Evolutionary conservation across 225 moss, liverwort and hornwort species (phyloP).

Genomic region (Straminergon stramineum): DNA sequence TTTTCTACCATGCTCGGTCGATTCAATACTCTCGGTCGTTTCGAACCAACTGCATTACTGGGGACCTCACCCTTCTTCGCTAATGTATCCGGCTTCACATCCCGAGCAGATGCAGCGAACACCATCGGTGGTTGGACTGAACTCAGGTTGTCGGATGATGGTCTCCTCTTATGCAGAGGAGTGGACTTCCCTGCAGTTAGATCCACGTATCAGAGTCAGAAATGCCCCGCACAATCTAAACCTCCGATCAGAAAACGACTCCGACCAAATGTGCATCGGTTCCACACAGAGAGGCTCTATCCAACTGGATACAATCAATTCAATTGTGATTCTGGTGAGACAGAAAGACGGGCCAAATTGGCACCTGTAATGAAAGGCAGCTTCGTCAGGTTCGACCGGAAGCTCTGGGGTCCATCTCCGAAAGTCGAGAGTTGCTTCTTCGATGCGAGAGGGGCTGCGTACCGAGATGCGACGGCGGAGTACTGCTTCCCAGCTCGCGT

Average conservation of each 20-base stretch:
- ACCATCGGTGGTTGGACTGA: conserved; percentile 13
- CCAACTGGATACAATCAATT: neutral
- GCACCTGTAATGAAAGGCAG: conserved; percentile 41
- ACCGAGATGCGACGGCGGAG: conserved; percentile 36
- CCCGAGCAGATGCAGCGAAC: conserved; percentile 18
- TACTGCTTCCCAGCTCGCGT: conserved; percentile 28
- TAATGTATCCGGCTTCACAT: neutral
- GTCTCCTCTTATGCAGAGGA: conserved; percentile 11
- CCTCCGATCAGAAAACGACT: neutral
- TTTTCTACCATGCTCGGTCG: conserved; percentile 7
- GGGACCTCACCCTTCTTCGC: neutral
- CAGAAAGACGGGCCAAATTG: too few relatives aligned
- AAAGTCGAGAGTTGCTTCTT: conserved; percentile 4
- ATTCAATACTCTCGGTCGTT: conserved; percentile 11
- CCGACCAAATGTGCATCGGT: neutral
- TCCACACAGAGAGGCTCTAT: too few relatives aligned
- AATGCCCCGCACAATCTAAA: too few relatives aligned
- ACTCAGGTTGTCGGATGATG: conserved; percentile 10
- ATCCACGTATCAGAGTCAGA: neutral
- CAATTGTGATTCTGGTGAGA: neutral
- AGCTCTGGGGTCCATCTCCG: neutral
- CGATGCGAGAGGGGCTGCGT: conserved; percentile 27
- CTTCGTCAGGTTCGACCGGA: conserved; percentile 5
- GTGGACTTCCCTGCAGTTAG: conserved; percentile 10
- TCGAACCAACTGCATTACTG: neutral